Evolutionary conservation across 257 asterid species (phyloP), one percentile per base, ranked within the genome.

Genomic region (Scutellaria baicalensis): DNA sequence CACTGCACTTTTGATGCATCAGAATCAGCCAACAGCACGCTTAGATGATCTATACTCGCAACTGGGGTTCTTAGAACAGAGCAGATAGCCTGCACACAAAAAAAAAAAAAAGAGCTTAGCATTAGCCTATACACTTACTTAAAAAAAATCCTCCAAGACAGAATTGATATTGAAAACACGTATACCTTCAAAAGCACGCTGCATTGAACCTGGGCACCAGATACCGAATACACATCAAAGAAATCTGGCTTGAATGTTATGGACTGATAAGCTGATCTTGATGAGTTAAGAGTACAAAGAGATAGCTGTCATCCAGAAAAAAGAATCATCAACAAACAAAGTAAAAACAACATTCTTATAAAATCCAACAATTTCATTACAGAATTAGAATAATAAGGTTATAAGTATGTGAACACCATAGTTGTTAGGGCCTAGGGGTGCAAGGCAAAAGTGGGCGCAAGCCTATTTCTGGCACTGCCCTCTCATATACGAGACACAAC

Each of bases 1-100:
- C 98, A 93, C 79, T 80, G 91, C 86, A 93, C 82, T 82, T 93
- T 93, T 5, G 97, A 84, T 70, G 97, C 90, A 80, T 85, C 93
- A 60, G 88, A 78, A 79, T 93, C 82, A 47, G 89, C 84, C 84
- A 93, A 72, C 12, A 75, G 69, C 65, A 84, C 82, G 36, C 75
- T 80, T 75, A 93, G 75, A 76, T 79, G 82, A 74, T 93, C 96
- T 63, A 90, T 88, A 72, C 86, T 85, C 16, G 89, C 88, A 60
- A 93, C 62, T 50, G 98, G 92, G 43, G 98, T 88, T 79, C 98
- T 86, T n/a, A 90, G 77, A 21, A 93, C 96, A 6, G 98, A 82
- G 76, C 97, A 90, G 71, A 88, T 74, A 59, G 95, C 97, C 96
- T 93, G 88, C 38, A 67, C 31, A 38, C 0, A 27, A 27, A 27